phyloP scores from a whole-genome alignment of 139 green algal genomes.

The Bryopsis sp. region DNA sequence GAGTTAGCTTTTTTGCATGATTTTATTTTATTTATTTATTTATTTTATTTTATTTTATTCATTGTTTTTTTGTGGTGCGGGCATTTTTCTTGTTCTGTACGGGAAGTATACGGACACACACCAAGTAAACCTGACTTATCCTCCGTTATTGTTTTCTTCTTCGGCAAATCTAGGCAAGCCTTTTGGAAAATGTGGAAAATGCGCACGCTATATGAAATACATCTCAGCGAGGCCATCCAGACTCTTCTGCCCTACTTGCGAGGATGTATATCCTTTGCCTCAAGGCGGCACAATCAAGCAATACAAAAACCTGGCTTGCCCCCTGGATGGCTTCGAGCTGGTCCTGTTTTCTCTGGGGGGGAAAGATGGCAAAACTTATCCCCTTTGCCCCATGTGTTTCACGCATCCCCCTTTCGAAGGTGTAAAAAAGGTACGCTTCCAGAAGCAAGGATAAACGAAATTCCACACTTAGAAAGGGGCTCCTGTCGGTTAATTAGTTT shows the following conservation, averaged over 20 bases:
- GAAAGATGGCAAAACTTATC: constrained; percentile 67
- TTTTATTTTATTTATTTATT: too few species aligned
- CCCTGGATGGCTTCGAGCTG: constrained; percentile 80
- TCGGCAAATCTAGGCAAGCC: constrained; percentile 44
- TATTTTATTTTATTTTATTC: too few species aligned
- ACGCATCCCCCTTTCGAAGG: constrained; percentile 77
- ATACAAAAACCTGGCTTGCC: constrained; percentile 70
- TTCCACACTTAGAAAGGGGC: too few species aligned
- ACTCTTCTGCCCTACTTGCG: constrained; percentile 80
- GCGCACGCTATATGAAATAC: constrained; percentile 73
- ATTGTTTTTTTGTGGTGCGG: too few species aligned
- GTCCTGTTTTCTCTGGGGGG: constrained; percentile 74
- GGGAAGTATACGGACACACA: too few species aligned
- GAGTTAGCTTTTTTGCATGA: too few species aligned
- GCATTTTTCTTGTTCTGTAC: too few species aligned
- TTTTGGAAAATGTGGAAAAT: constrained; percentile 78
- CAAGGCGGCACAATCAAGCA: constrained; percentile 70
- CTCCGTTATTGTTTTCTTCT: too few species aligned
- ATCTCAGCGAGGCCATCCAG: constrained; percentile 60
- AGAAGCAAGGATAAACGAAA: too few species aligned
- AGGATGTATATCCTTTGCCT: constrained; percentile 76
- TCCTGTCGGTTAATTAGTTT: too few species aligned
- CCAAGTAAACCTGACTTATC: too few species aligned
- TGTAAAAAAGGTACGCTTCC: constrained; percentile 24
- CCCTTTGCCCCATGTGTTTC: constrained; percentile 84